These are phyloP conservation scores for Leucosporidium scottii DNA, from an alignment of 768 basidiomycete genomes.

Conservation along the genomic window DNA sequence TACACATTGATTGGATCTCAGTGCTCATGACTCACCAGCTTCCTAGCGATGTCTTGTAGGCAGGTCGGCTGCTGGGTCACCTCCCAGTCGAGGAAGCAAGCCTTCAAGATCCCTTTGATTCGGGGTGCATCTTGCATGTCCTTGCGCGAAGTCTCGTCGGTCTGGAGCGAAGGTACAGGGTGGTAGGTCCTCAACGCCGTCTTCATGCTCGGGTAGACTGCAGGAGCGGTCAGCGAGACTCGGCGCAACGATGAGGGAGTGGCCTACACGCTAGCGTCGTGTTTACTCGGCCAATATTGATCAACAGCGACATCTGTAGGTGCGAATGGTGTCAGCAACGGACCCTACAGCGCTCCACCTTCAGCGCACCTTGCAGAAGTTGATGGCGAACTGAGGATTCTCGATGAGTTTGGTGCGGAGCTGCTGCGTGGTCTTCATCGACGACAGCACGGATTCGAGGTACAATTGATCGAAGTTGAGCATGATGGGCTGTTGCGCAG, in stretches of 20 bases:
- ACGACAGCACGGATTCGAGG: constrained; percentile 67
- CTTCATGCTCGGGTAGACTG: constrained; percentile 75
- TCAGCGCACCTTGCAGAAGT: constrained; percentile 53
- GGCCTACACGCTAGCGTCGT: constrained; percentile 71
- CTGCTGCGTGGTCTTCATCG: constrained; percentile 61
- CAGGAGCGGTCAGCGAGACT: neutral
- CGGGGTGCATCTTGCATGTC: constrained; percentile 72
- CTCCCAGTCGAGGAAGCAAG: constrained; percentile 54
- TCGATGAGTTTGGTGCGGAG: constrained; percentile 67
- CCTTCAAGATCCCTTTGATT: constrained; percentile 67
- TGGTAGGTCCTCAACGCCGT: constrained; percentile 70
- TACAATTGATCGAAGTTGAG: constrained; percentile 78
- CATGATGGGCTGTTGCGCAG: constrained; percentile 44
- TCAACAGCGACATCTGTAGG: constrained; percentile 53
- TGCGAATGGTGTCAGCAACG: too few species aligned
- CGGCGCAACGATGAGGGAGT: neutral
- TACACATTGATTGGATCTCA: neutral
- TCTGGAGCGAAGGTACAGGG: constrained; percentile 64
- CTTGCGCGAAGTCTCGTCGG: constrained; percentile 49
- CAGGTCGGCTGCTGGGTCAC: constrained; percentile 51
- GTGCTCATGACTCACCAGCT: constrained; percentile 47
- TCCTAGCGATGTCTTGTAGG: constrained; percentile 54
- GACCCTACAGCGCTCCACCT: too few species aligned
- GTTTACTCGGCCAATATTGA: constrained; percentile 73
- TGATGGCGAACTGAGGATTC: constrained; percentile 55